phyloP scores from a whole-genome alignment of 2,329 filamentous ascomycete genomes.

The Alternaria sp. region DNA sequence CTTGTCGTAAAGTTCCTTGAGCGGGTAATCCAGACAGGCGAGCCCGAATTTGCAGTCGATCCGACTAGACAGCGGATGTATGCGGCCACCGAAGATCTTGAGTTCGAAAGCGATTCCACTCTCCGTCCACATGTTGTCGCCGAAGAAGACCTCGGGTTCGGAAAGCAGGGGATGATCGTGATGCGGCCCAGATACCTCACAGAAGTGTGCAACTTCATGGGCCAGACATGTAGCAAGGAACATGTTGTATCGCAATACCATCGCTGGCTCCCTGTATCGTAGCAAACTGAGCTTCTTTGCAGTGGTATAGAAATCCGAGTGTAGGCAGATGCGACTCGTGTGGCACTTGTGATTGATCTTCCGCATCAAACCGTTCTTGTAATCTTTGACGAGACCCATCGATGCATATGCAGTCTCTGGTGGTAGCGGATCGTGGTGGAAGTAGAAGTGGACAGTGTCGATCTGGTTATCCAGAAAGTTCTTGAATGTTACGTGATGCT shows the following conservation, averaged over 20 bases:
- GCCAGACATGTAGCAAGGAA: conserved; percentile 47
- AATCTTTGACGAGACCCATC: conserved; percentile 47
- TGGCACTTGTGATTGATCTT: conserved; percentile 46
- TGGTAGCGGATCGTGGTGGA: conserved; percentile 45
- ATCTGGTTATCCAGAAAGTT: conserved; percentile 39
- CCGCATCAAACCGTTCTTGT: conserved; percentile 45
- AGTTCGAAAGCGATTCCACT: conserved; percentile 49
- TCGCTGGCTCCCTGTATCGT: conserved; percentile 47
- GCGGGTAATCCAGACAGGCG: conserved; percentile 44
- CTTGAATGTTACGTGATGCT: conserved; percentile 38
- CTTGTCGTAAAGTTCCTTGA: conserved; percentile 45
- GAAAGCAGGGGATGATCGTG: conserved; percentile 44
- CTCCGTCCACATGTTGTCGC: conserved; percentile 50
- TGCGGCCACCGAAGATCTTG: conserved; percentile 48
- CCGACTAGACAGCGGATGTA: conserved; percentile 47
- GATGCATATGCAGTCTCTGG: conserved; percentile 46
- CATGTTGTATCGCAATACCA: conserved; percentile 50
- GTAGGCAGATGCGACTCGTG: conserved; percentile 46
- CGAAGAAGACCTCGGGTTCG: conserved; percentile 47
- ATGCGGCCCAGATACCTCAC: conserved; percentile 47
- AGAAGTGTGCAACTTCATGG: conserved; percentile 51
- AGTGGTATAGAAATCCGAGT: conserved; percentile 50
- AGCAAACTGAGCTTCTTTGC: conserved; percentile 47
- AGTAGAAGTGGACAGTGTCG: conserved; percentile 49
- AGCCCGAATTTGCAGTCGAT: conserved; percentile 49